Percentiles rank a stretch among this genome's conserved stretches.
phyloP scores from a whole-genome alignment of 495 filamentous ascomycete genomes.

The Penicillium cataractarum region DNA sequence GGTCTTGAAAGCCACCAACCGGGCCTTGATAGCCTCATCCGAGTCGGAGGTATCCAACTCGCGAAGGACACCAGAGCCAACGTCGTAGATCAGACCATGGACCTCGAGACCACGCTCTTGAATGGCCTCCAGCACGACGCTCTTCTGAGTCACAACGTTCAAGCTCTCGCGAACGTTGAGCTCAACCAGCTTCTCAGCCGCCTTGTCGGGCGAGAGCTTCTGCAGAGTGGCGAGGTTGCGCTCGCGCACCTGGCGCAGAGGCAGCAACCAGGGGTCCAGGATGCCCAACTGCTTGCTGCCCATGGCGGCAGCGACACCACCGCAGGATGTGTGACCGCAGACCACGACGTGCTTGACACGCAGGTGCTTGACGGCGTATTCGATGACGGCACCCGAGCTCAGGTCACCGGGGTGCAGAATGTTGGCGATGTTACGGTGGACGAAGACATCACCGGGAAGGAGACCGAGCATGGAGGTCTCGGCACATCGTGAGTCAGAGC shows the following conservation, averaged over 20 bases:
- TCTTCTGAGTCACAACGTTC: constrained; percentile 62
- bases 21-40: constrained; percentile 41
- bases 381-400: constrained; percentile 75
- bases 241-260: constrained; percentile 67
- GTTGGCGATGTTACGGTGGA: constrained; percentile 95
- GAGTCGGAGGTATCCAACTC: constrained; percentile 56
- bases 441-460: constrained; percentile 87
- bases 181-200: constrained; percentile 61
- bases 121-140: constrained; percentile 65
- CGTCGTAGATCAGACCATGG: constrained; percentile 72
- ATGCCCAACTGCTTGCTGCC: constrained; percentile 69
- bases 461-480: constrained; percentile 83
- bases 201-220: constrained; percentile 53
- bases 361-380: constrained; percentile 75
- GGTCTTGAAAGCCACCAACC: constrained; percentile 47
- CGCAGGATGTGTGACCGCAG: constrained; percentile 82
- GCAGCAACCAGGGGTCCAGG: constrained; percentile 82
- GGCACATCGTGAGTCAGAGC: constrained; percentile 85
- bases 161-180: constrained; percentile 71
- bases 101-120: constrained; percentile 70
- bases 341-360: constrained; percentile 83
- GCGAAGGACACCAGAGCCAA: constrained; percentile 60
- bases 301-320: constrained; percentile 73
- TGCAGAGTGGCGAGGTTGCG: constrained; percentile 43
- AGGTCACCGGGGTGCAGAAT: constrained; percentile 78